These are phyloP conservation scores for Oryza officinalis DNA, from an alignment of 176 grass and related monocot species.

Conservation along the genomic window DNA sequence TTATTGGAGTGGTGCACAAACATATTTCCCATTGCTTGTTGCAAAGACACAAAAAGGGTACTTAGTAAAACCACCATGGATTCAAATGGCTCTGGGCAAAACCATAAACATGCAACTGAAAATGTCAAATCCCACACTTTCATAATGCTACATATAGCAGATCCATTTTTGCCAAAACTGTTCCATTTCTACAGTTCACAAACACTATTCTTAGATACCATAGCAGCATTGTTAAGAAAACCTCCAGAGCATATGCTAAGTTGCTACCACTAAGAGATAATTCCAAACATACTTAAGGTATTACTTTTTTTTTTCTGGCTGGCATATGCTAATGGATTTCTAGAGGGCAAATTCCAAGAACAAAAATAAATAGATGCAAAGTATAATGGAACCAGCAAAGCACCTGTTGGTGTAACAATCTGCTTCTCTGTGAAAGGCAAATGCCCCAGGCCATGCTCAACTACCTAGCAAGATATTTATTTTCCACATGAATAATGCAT, in stretches of 20 bases:
- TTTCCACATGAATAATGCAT: slow-evolving; percentile 24
- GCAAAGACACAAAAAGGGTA: neutral
- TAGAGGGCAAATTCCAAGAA: neutral
- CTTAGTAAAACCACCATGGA: neutral
- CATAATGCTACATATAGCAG: neutral
- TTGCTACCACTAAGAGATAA: neutral
- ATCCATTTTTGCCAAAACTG: neutral
- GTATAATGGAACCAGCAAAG: neutral
- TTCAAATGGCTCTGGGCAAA: slow-evolving; percentile 8
- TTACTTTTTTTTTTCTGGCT: slow-evolving; percentile 5
- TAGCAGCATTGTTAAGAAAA: neutral
- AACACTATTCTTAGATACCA: neutral
- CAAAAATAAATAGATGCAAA: neutral
- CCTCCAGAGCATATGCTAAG: neutral
- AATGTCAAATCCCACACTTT: neutral
- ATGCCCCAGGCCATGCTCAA: slow-evolving; percentile 88
- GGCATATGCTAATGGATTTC: neutral
- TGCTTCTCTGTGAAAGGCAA: slow-evolving; percentile 98
- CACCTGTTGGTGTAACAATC: slow-evolving; percentile 82
- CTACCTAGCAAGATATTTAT: slow-evolving; percentile 63
- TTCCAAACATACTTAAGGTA: neutral
- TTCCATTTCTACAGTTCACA: neutral
- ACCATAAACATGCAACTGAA: neutral
- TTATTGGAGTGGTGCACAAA: neutral
- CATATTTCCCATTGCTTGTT: neutral